phyloP scores from a whole-genome alignment of 495 filamentous ascomycete genomes.

The Chaetomidium leptoderma region DNA sequence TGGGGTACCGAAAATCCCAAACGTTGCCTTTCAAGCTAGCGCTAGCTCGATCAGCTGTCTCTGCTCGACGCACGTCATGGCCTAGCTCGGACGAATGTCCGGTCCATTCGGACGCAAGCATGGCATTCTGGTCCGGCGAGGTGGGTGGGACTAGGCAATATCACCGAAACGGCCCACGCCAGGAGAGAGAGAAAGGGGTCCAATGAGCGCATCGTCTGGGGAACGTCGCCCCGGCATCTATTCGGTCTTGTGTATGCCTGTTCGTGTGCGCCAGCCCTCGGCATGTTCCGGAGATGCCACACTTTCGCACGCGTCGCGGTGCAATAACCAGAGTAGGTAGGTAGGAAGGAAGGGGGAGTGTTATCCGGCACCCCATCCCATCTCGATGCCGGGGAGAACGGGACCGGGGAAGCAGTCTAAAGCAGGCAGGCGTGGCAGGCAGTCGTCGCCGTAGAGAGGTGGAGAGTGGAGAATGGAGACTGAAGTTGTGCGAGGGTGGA shows the following conservation, averaged over 20 bases:
- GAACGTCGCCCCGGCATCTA: background rate
- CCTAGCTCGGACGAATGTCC: background rate
- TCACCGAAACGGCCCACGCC: slow-evolving; percentile 4
- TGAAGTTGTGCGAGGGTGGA: background rate
- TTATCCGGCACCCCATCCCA: background rate
- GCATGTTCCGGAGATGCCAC: background rate
- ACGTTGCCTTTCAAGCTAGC: no score
- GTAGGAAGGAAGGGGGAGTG: no score
- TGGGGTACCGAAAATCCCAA: slow-evolving; percentile 7
- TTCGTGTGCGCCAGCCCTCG: background rate
- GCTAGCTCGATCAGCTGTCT: slow-evolving; percentile 1
- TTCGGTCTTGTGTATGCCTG: background rate
- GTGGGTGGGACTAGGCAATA: slow-evolving; percentile 3
- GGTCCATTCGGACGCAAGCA: slow-evolving; percentile 10
- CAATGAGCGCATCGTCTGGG: background rate
- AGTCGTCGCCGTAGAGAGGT: background rate
- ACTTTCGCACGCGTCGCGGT: background rate
- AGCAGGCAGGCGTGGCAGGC: no score
- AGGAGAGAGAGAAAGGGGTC: background rate
- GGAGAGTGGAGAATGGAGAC: background rate
- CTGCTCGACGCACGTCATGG: slow-evolving; percentile 13
- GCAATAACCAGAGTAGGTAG: background rate
- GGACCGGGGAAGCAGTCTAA: background rate
- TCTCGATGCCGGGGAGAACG: background rate
- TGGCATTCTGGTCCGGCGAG: background rate